These are phyloP conservation scores for Ceratocystis cubensis DNA, from an alignment of 2,329 filamentous ascomycete species.

Conservation along the genomic window DNA sequence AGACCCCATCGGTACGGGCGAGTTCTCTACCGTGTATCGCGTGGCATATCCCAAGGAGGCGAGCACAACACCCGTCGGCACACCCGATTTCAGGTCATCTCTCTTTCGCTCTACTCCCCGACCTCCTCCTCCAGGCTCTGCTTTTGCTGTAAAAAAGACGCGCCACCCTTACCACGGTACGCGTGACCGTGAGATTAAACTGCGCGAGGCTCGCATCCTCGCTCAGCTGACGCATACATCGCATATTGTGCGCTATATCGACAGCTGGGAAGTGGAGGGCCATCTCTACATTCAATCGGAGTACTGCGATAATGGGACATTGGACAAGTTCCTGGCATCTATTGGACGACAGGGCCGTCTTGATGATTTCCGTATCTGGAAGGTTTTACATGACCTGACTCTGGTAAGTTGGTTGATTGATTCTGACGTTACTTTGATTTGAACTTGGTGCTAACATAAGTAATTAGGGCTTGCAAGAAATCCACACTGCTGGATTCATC, in stretches of 20 bases:
- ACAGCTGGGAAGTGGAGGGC: slow-evolving; percentile 75
- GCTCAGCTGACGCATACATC: slow-evolving; percentile 66
- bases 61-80: slow-evolving; percentile 15
- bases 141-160: slow-evolving; percentile 91
- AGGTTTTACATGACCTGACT: slow-evolving; percentile 78
- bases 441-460: too few relatives aligned
- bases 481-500: slow-evolving; percentile 77
- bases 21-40: slow-evolving; percentile 86
- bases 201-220: slow-evolving; percentile 72
- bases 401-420: slow-evolving; percentile 46
- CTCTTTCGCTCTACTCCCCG: slow-evolving; percentile 38
- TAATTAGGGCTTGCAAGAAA: slow-evolving; percentile 67
- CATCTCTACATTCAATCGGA: slow-evolving; percentile 96
- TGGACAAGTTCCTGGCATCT: slow-evolving; percentile 73
- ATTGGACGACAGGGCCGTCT: slow-evolving; percentile 73
- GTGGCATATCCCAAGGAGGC: slow-evolving; percentile 40
- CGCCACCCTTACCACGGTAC: slow-evolving; percentile 65
- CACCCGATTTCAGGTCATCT: slow-evolving; percentile 27
- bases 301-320: slow-evolving; percentile 85
- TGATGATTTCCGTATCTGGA: slow-evolving; percentile 98
- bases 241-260: slow-evolving; percentile 71
- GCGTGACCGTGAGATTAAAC: slow-evolving; percentile 68
- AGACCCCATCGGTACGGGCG: slow-evolving; percentile 69
- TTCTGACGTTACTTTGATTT: background rate
- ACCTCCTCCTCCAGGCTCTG: slow-evolving; percentile 42